Evolutionary conservation across 352 stramenopile species (phyloP).

Genomic region (Globisporangium paroecandrum): DNA sequence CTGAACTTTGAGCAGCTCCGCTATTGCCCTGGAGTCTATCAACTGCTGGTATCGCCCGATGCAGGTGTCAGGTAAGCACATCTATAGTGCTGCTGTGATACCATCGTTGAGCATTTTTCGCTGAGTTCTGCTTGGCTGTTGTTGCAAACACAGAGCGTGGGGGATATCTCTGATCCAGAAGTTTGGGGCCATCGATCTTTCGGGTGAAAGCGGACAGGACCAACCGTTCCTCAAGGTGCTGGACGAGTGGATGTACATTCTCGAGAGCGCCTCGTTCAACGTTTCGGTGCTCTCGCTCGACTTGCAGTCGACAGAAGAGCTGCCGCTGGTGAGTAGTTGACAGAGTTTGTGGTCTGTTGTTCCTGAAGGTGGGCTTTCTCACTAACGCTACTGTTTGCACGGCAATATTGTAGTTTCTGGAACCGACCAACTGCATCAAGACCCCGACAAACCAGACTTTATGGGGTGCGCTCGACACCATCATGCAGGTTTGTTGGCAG

Average conservation of each 20-base stretch:
- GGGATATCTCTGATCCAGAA: constrained; percentile 50
- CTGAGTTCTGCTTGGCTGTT: neutral
- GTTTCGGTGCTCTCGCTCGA: constrained; percentile 60
- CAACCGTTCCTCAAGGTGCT: constrained; percentile 63
- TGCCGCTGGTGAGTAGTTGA: constrained; percentile 45
- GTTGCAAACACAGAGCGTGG: constrained; percentile 46
- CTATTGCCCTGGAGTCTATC: constrained; percentile 63
- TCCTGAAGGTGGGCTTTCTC: neutral
- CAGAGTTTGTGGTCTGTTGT: neutral
- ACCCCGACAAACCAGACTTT: constrained; percentile 72
- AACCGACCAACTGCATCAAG: constrained; percentile 70
- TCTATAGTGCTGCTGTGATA: neutral
- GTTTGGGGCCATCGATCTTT: constrained; percentile 57
- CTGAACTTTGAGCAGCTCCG: constrained; percentile 46
- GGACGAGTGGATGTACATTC: constrained; percentile 86
- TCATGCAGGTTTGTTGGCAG: constrained; percentile 66
- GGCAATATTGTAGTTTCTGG: constrained; percentile 51
- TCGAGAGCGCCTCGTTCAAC: constrained; percentile 81
- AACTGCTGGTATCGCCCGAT: constrained; percentile 78
- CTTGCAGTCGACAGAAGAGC: constrained; percentile 62
- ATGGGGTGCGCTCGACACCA: constrained; percentile 77
- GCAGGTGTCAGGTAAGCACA: constrained; percentile 55
- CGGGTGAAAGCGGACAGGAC: constrained; percentile 38
- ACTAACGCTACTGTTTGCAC: neutral
- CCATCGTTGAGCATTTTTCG: neutral